Evolutionary conservation across 1,284 basidiomycete species (phyloP), one percentile per base, ranked within the genome.

Genomic region (Leccinum angustisporum): DNA sequence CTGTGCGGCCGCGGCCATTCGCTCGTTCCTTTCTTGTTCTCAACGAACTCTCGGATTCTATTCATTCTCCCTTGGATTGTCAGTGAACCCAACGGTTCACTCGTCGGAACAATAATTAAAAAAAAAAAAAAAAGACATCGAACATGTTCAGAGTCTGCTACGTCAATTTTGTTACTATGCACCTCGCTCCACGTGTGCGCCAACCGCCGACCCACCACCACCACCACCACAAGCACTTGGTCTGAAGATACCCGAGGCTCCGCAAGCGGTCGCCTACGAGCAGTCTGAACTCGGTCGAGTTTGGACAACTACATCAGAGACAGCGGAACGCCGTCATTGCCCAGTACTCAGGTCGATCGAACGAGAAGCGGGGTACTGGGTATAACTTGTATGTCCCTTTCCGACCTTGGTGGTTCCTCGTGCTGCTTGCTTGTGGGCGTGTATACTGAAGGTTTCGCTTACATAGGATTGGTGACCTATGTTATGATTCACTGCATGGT

Each of bases 211-310:
- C 1, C 4, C 60, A 9, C 30, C 31, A 30, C 16, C 68, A 88
- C 90, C 68, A 85, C 84, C 33, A 74, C 78, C 59, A 14, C 30
- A 21, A 27, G 16, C 56, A 10, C 25, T 58, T 54, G 73, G 71
- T 9, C 56, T 71, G 56, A 56, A 65, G 46, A 65, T 72, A 36
- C 65, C 71, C 53, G 52, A 84, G 85, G 73, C 33, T 72, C 56
- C 58, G 21, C 6, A 59, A 54, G 62, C 57, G 70, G 21, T 21
- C 21, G 21, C 21, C 21, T 21, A 21, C 21, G 21, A 21, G 21
- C 21, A 21, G 21, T 21, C 21, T 21, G 21, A 21, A 21, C 21
- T 21, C 21, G 21, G 34, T 64, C 66, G 7, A 72, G 34, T 61
- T 60, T 14, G 66, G 54, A 0, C 30, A n/a, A 7, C 18, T 70